Percentiles rank a stretch among this genome's conserved stretches.
These are phyloP conservation scores for Suillus spraguei DNA, from an alignment of 768 basidiomycete species.

Conservation along the genomic window DNA sequence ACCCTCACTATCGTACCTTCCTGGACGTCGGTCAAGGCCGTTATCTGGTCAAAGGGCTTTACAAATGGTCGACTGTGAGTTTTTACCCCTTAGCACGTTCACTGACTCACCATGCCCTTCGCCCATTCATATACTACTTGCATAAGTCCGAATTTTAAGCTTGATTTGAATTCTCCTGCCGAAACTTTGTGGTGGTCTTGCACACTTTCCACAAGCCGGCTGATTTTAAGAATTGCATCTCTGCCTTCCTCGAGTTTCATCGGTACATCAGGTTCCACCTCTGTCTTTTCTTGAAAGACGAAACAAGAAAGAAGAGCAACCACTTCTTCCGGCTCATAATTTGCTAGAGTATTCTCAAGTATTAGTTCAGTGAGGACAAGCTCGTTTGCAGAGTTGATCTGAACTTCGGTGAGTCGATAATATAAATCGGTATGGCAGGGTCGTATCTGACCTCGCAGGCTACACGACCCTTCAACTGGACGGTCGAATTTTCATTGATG, in stretches of 20 bases:
- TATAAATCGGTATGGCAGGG: not conserved
- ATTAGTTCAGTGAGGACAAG: conserved; percentile 96
- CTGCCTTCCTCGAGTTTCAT: conserved; percentile 80
- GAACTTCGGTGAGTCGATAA: conserved; percentile 14
- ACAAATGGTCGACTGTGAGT: conserved; percentile 6
- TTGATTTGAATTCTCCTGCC: conserved; percentile 74
- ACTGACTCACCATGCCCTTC: conserved; percentile 83
- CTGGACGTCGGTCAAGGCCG: conserved; percentile 87
- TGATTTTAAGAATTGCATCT: conserved; percentile 75
- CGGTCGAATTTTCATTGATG: conserved; percentile 94
- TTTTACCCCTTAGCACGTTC: not conserved
- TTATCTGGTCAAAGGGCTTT: conserved; percentile 96
- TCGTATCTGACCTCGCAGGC: conserved; percentile 82
- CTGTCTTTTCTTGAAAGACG: conserved; percentile 98
- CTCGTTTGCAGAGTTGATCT: conserved; percentile 99
- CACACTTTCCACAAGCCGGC: conserved; percentile 75
- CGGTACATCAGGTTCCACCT: conserved; percentile 81
- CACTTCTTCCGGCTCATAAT: conserved; percentile 93
- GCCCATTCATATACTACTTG: conserved; percentile 99
- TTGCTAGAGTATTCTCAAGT: conserved; percentile 89
- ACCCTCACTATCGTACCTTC: conserved; percentile 97
- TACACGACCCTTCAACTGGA: conserved; percentile 93
- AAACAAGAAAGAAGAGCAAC: conserved; percentile 96
- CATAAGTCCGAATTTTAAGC: conserved; percentile 86
- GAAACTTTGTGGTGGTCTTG: conserved; percentile 82